phyloP scores from a whole-genome alignment of 345 rosid species.

The Jatropha curcas region DNA sequence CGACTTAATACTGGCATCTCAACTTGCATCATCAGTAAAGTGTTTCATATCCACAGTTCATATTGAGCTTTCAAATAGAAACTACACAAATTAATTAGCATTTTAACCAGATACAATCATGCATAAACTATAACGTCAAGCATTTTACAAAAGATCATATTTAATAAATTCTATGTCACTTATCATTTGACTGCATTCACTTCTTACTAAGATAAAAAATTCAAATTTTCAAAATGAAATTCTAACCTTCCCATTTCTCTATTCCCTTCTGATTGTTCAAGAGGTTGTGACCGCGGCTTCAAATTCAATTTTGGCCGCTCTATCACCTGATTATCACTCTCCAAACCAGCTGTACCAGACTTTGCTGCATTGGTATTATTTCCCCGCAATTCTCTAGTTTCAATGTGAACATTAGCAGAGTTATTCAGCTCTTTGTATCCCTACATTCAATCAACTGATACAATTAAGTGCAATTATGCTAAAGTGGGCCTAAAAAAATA shows the following conservation, averaged over 20 bases:
- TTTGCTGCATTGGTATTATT: conserved; percentile 33
- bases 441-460: conserved; percentile 31
- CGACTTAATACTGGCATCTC: no score
- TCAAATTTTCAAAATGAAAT: neutral
- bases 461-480: conserved; percentile 12
- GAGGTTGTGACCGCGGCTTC: conserved; percentile 61
- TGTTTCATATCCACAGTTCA: neutral
- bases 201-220: neutral
- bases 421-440: conserved; percentile 30
- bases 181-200: neutral
- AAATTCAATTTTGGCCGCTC: conserved; percentile 65
- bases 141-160: neutral
- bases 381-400: conserved; percentile 33
- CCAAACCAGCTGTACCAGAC: conserved; percentile 41
- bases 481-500: neutral
- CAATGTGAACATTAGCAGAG: conserved; percentile 25
- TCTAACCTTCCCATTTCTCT: conserved; percentile 63
- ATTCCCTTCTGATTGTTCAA: conserved; percentile 47
- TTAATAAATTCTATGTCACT: neutral
- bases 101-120: no score
- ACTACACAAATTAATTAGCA: neutral
- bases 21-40: neutral
- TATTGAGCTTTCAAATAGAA: neutral
- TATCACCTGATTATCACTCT: conserved; percentile 48
- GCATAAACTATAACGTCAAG: neutral